Base-by-base conservation (phyloP, 2,329 filamentous ascomycete genomes). In the Aspergillus arachidicola region DNA sequence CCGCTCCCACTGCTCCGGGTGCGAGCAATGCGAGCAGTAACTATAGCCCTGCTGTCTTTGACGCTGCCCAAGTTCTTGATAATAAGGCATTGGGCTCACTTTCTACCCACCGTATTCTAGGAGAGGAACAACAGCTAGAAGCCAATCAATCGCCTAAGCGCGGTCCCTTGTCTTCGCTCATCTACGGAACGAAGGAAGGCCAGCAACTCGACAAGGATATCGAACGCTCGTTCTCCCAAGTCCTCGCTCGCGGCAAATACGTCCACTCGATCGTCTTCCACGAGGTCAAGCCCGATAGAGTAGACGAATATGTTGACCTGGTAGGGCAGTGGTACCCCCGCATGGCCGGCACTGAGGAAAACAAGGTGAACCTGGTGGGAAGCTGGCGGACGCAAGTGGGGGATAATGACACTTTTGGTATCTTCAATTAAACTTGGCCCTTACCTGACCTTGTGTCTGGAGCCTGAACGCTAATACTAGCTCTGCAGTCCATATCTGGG, bases 301-400 rank as follows among this genome's bases (percentile, higher is more conserved):
- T 97, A 54, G 93, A 97, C 67, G 94, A 98, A 74, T 99, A 99
- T 75, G 89, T 94, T 58, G 86, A 94, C 63, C 84, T 98, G 57
- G 92, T 98, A 16, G 93, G 95, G 64, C 84, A 86, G 43, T 98
- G 93, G 91, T 99, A 99, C 75, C 94, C 95, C 10, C 88, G 87
- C 75, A 93, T 98, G 86, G 95, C 95, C 53, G 85, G 86, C 64
- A 85, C 89, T 69, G 89, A 91, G 23, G 90, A 95, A 80, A 97
- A 98, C 81, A 94, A 94, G 81, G 94, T 99, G 70, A 90, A 99
- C 78, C 83, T 99, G 62, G 95, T 99, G 6, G 95, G 95, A 72
- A 98, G 94, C 83, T 99, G 95, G 95, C 89, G 94, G 79, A 97
- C 94, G 19, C 95, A 99, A 79, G 94, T 99, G 58, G 95, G 95